Evolutionary conservation across 2,329 filamentous ascomycete species (phyloP), one percentile per base, ranked within the genome.

Genomic region (Myrmaecium sp.): DNA sequence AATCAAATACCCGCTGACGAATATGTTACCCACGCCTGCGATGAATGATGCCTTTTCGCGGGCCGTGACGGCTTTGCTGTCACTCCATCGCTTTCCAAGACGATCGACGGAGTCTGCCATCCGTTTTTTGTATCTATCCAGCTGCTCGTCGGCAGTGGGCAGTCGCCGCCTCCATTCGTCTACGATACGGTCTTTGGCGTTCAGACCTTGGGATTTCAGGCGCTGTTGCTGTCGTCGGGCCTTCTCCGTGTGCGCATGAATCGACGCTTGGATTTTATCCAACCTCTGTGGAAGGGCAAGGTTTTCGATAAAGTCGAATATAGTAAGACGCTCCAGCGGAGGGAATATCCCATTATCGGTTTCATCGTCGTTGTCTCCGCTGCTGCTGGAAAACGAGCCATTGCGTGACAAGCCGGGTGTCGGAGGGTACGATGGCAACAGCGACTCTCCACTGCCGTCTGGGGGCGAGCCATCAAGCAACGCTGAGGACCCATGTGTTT

Each of bases 41-140:
- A 98, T 94, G 53, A 98, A 98, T 5, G 86, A 84, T 25, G 91
- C 61, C 63, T 98, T 98, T 57, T 98, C 89, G 31, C 84, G 74
- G 26, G 80, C 54, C 2, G 83, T 94, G 40, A 98, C 83, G 6
- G 72, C 74, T 43, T 82, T 82, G 11, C 79, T 81, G 45, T 93
- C 79, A 46, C 80, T 89, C 84, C 86, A 98, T 43, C 73, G 73
- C 37, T 66, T 69, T 33, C 75, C 77, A 17, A 95, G 64, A 38
- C 81, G 78, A 42, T 94, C 84, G n/a, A 95, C 83, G 26, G 76
- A 82, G 26, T 68, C 65, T 37, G 75, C 76, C 82, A 95, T 89
- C 32, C 79, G 79, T 50, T 72, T 77, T 39, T 76, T 69, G 52
- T 95, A 95, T 41, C 81, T 81, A 23, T 91, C 82, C 30, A 95